Evolutionary conservation across 805 yeast genomes (phyloP).

Genomic region (Suhomyces xylopsoci): DNA sequence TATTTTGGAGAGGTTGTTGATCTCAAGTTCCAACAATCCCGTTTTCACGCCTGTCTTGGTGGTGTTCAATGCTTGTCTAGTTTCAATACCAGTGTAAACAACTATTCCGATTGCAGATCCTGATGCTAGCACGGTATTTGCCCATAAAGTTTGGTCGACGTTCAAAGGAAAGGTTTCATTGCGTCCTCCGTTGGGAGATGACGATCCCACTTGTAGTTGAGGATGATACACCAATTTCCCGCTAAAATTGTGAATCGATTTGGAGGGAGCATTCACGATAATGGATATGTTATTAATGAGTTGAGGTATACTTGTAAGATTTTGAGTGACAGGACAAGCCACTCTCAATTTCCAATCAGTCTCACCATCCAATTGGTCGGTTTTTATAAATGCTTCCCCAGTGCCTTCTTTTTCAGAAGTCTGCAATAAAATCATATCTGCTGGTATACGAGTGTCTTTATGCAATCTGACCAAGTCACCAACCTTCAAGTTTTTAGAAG

Average conservation of each 20-base stretch:
- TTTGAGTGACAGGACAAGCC: constrained; percentile 73
- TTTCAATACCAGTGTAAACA: constrained; percentile 87
- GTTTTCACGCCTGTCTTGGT: constrained; percentile 82
- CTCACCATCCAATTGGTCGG: constrained; percentile 98
- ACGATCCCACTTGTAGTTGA: constrained; percentile 16
- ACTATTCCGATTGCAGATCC: constrained; percentile 89
- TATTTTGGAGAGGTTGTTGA: constrained; percentile 82
- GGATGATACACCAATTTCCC: constrained; percentile 66
- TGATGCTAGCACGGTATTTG: constrained; percentile 93
- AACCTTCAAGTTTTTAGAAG: constrained; percentile 66
- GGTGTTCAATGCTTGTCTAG: constrained; percentile 94
- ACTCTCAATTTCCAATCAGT: constrained; percentile 96
- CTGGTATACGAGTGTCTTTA: constrained; percentile 87
- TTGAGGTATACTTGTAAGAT: constrained; percentile 43
- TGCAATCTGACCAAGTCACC: constrained; percentile 81
- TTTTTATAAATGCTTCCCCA: constrained; percentile 91
- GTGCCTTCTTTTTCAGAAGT: constrained; percentile 63
- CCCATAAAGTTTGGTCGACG: constrained; percentile 95
- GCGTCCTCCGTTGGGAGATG: constrained; percentile 10
- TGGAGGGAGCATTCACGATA: constrained; percentile 81
- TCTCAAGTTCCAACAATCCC: constrained; percentile 87
- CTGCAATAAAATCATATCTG: constrained; percentile 83
- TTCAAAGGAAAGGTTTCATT: constrained; percentile 61
- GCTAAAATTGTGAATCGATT: constrained; percentile 73
- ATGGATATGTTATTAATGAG: constrained; percentile 47